Evolutionary conservation across 805 yeast species (phyloP), one percentile per base, ranked within the genome.

Genomic region (Zygoascus biomembranicola): DNA sequence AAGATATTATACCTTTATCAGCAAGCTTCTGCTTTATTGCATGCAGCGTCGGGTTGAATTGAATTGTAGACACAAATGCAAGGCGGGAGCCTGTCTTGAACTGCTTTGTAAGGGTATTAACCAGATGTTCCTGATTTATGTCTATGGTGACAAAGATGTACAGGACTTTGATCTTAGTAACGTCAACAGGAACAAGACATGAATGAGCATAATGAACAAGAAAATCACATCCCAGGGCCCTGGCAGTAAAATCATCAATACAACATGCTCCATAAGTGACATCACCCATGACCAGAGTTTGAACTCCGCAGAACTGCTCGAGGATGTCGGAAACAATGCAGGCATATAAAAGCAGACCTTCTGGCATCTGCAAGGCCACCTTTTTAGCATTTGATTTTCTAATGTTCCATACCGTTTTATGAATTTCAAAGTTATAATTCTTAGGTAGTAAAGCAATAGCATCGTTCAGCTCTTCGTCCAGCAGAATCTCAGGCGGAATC

Each of bases 211-310:
- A 94, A 70, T 94, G 99, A 13, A 92, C 89, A 55, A 94, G 82
- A 63, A 90, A 85, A 65, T 94, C 99, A 70, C 99, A 94, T 49
- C 87, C 96, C 28, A 94, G 69, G 0, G 98, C 82, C 58, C 90
- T 75, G 1, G 99, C 99, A 0, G 99, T 90, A 66, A 77, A 94
- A 65, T 94, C 99, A 67, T 94, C 99, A 47, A 94, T 90, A 70
- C 99, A 94, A 67, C 99, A 94, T 0, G 99, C 99, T 44, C 99
- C 99, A 64, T 94, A 94, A 0, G 97, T 88, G 0, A 94, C 99
- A 68, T 94, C 99, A 1, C 99, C 99, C 99, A 94, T 94, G 2
- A 92, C 94, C 1, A 94, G 74, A 0, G 90, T 87, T 64, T 90
- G 96, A 51, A 85, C 89, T 10, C 43, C 35, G 66, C 97, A 90